Base-by-base conservation (phyloP, 148 eudicot genomes). In the Tetragonia tetragonoides region DNA sequence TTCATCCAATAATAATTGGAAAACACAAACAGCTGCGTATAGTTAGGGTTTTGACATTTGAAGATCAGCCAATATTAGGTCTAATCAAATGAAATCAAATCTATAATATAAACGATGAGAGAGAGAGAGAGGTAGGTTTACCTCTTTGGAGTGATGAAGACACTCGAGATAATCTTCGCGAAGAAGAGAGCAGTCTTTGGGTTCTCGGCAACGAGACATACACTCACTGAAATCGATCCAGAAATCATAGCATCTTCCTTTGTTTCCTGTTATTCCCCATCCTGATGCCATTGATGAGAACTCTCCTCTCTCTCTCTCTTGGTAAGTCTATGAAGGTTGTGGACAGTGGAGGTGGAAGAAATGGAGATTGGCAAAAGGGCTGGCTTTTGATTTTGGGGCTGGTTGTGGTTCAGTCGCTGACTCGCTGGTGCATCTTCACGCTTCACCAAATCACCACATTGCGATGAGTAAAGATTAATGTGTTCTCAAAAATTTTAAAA, bases 81-180 rank as follows among this genome's bases (percentile, higher is more conserved):
- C 46, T 23, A 70, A 70, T 24, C 15, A 1, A 41, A 12, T 41
- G 28, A 47, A 51, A 68, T 68, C 69, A n/a, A 57, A 61, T 6
- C 78, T 69, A 46, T 8, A 44, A 68, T 5, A 10, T 24, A 17
- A 4, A 54, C 20, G 37, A 57, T 23, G 57, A 56, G 20, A 40
- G 51, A 20, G 75, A 38, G 17, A 28, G 64, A 79, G 53, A 67
- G 4, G 8, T 16, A 54, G 60, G 12, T 8, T 57, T 46, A 93
- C 97, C 94, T 95, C 99, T 90, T 95, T 92, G 75, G 97, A 87
- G 79, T 95, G 99, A 85, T 93, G 99, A 66, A 95, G 99, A 61
- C 99, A 95, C 87, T 95, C 97, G 66, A 95, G 91, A 79, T 95
- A 95, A 81, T 95, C 99, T 89, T 95, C 97, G 40, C 97, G 88